phyloP scores from a whole-genome alignment of 2,329 filamentous ascomycete genomes.

The Calonectria pseudoturangicola region DNA sequence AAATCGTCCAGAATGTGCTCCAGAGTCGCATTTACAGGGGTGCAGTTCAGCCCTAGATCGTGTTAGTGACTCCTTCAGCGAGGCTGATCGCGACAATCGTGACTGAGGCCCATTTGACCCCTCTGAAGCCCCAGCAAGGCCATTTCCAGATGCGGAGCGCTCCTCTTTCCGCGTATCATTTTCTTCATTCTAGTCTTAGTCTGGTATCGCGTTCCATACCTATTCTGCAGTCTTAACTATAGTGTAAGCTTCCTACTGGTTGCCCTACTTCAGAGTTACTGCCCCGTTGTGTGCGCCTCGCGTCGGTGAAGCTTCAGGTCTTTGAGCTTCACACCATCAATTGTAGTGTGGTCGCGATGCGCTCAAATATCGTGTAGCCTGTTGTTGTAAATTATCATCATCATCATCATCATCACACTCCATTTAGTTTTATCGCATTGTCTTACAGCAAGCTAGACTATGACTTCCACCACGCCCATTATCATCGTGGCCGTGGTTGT shows the following conservation, averaged over 20 bases:
- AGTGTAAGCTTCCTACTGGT: background rate
- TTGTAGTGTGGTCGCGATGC: background rate
- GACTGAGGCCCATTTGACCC: background rate
- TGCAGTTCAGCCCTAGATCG: background rate
- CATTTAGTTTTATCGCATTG: background rate
- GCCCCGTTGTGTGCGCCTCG: slow-evolving; percentile 17
- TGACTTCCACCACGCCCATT: background rate
- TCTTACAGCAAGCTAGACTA: background rate
- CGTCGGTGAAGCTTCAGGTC: slow-evolving; percentile 13
- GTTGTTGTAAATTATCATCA: background rate
- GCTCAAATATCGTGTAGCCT: slow-evolving; percentile 14
- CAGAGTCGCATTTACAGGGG: background rate
- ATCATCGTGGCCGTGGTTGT: background rate
- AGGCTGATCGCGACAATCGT: background rate
- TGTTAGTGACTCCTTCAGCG: background rate
- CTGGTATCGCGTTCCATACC: background rate
- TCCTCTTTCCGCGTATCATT: background rate
- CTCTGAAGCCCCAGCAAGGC: background rate
- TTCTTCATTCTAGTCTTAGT: background rate
- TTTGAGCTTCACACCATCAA: background rate
- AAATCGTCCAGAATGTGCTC: background rate
- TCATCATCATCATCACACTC: background rate
- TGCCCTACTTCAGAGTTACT: background rate
- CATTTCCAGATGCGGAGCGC: background rate
- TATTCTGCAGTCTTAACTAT: no score